phyloP scores from a whole-genome alignment of 83 land plant genomes.

The Diphasiastrum complanatum region DNA sequence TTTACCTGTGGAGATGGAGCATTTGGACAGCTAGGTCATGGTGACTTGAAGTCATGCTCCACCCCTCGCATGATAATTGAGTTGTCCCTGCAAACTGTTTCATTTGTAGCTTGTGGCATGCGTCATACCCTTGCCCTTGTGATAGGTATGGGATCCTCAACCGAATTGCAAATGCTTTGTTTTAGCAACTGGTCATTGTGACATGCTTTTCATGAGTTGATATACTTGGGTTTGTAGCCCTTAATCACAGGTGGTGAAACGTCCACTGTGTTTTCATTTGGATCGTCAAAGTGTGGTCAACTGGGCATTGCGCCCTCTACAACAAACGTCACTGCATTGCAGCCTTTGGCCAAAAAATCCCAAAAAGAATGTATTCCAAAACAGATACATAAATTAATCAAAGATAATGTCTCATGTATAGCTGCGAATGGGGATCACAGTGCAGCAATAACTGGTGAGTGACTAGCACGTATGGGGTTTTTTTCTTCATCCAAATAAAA shows the following conservation, averaged over 20 bases:
- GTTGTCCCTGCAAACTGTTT: constrained; percentile 2
- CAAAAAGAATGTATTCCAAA: constrained; percentile 35
- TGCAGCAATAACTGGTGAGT: constrained; percentile 75
- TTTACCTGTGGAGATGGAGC: constrained; percentile 39
- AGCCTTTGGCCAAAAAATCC: constrained; percentile 15
- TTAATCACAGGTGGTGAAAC: no score
- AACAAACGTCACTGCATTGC: not conserved
- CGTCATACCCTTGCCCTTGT: constrained; percentile 31
- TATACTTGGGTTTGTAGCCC: no score
- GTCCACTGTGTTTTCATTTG: constrained; percentile 64
- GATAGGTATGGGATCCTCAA: constrained; percentile 5
- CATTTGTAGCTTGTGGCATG: constrained; percentile 30
- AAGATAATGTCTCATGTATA: constrained; percentile 26
- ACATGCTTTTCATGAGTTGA: no score
- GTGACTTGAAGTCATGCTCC: constrained; percentile 17
- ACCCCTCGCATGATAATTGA: constrained; percentile 20
- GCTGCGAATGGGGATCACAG: constrained; percentile 91
- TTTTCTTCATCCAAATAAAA: not conserved
- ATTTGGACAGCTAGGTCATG: constrained; percentile 40
- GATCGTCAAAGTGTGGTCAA: constrained; percentile 81
- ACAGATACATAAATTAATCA: constrained; percentile 31
- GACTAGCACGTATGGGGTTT: not conserved
- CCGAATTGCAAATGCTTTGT: no score
- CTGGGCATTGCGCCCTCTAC: constrained; percentile 39
- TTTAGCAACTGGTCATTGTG: no score